These are phyloP conservation scores for Paratinospora sagittata DNA, from an alignment of 164 flowering plant species.

Conservation along the genomic window DNA sequence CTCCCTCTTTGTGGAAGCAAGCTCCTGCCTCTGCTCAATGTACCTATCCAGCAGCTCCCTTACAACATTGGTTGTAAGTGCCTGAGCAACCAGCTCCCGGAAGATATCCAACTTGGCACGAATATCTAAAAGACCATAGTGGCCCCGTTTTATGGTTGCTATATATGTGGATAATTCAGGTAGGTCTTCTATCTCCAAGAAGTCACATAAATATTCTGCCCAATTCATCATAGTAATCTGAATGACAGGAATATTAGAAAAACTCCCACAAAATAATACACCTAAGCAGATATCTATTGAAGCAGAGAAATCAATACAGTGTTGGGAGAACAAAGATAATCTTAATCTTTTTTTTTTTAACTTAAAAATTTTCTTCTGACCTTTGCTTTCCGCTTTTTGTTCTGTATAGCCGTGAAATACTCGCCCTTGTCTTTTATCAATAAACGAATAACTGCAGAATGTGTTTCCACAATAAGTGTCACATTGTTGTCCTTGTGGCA, in stretches of 20 bases:
- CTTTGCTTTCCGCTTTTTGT: conserved; percentile 56
- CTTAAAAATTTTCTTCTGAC: conserved; percentile 22
- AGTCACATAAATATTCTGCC: conserved; percentile 82
- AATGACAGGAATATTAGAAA: conserved; percentile 14
- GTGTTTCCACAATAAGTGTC: conserved; percentile 60
- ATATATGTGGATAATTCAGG: conserved; percentile 37
- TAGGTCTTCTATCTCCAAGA: conserved; percentile 56
- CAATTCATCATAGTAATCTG: conserved; percentile 79
- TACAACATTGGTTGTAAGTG: conserved; percentile 42
- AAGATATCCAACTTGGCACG: conserved; percentile 60
- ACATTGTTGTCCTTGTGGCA: conserved; percentile 67
- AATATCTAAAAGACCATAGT: conserved; percentile 68
- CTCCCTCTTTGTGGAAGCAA: conserved; percentile 66
- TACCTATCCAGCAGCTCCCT: conserved; percentile 62
- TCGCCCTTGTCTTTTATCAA: conserved; percentile 57
- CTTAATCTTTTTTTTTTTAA: not conserved
- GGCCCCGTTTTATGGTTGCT: conserved; percentile 74
- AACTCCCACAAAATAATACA: conserved; percentile 7
- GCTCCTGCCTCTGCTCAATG: conserved; percentile 59
- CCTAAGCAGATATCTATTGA: not conserved
- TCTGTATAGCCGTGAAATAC: conserved; percentile 34
- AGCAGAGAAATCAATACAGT: not conserved
- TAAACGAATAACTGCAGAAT: conserved; percentile 63
- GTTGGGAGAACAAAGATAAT: not conserved
- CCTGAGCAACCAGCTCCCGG: conserved; percentile 47